Evolutionary conservation across 2,329 filamentous ascomycete species (phyloP), one percentile per base, ranked within the genome.

Genomic region (Herpotrichia juniperi): DNA sequence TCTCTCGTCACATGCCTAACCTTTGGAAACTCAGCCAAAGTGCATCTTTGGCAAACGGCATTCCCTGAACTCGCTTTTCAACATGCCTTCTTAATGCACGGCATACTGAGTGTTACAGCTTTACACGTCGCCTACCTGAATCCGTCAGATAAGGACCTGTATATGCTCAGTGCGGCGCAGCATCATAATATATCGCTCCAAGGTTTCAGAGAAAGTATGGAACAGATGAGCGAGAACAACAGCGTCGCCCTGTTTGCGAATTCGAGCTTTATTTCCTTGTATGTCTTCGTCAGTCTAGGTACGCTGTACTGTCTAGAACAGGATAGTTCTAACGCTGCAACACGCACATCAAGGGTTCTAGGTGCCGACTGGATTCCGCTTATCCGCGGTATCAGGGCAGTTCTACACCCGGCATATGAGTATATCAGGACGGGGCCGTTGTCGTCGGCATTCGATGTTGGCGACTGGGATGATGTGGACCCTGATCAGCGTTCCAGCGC

Each of bases 311-410:
- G 61, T 35, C 47, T 51, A 5, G 10, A 53, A 6, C 44, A 25
- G 1, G 31, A 44, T 7, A 26, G 40, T 7, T 26, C 21, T 14
- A 46, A 19, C 17, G 10, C 32, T 10, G 37, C 40, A 11, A 26
- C 42, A n/a, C 51, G 53, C 6, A 51, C 49, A 12, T 50, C 56
- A 14, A 57, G 54, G 3, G 44, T 61, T 9, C 46, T 65, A 4
- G 61, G 61, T n/a, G 54, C 51, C 16, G 54, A 56, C 17, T 63
- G 62, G 62, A 62, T 64, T 34, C 54, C 59, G 3, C 30, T 65
- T 17, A 31, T 64, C 1, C 59, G 57, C 1, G 61, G 62, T 3
- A 14, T 63, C 4, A 24, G 31, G 2, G 26, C 49, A 7, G 50
- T 65, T 2, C 22, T 65, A 22, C 35, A 24, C 0, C 53, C 48